Evolutionary conservation across 148 eudicot genomes (phyloP).

Genomic region (Cornus controversa): DNA sequence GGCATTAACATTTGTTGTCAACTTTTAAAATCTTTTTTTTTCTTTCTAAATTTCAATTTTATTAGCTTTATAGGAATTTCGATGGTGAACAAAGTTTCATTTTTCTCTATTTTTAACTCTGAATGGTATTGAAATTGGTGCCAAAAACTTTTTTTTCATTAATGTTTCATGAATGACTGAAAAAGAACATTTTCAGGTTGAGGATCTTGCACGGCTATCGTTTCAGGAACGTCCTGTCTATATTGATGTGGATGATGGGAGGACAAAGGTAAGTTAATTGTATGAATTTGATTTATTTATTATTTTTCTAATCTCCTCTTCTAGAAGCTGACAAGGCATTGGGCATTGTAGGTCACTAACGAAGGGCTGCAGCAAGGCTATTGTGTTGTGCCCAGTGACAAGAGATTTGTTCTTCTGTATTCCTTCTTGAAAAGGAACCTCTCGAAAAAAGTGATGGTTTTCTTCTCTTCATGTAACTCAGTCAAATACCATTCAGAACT

Average conservation of each 20-base stretch:
- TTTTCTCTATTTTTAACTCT: background rate
- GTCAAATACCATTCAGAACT: slow-evolving; percentile 91
- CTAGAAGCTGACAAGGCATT: background rate
- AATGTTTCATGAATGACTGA: background rate
- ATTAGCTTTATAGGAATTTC: background rate
- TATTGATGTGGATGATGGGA: slow-evolving; percentile 85
- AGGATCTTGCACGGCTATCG: slow-evolving; percentile 90
- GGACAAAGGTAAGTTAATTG: slow-evolving; percentile 55
- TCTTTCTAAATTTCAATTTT: background rate
- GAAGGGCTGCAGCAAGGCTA: slow-evolving; percentile 97
- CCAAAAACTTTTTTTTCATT: background rate
- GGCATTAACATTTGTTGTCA: background rate
- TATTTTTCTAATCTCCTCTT: background rate
- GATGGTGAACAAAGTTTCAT: background rate
- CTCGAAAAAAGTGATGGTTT: slow-evolving; percentile 90
- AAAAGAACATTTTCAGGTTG: slow-evolving; percentile 49
- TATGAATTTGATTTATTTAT: background rate
- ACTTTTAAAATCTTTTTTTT: background rate
- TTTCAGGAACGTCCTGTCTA: slow-evolving; percentile 70
- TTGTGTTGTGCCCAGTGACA: slow-evolving; percentile 76
- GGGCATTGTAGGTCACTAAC: slow-evolving; percentile 71
- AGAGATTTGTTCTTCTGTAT: slow-evolving; percentile 79
- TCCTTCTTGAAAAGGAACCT: slow-evolving; percentile 73
- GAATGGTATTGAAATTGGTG: background rate
- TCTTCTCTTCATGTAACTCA: slow-evolving; percentile 94